Base-by-base conservation (phyloP, 73 alveolate genomes). In the Effrenium voratum region DNA sequence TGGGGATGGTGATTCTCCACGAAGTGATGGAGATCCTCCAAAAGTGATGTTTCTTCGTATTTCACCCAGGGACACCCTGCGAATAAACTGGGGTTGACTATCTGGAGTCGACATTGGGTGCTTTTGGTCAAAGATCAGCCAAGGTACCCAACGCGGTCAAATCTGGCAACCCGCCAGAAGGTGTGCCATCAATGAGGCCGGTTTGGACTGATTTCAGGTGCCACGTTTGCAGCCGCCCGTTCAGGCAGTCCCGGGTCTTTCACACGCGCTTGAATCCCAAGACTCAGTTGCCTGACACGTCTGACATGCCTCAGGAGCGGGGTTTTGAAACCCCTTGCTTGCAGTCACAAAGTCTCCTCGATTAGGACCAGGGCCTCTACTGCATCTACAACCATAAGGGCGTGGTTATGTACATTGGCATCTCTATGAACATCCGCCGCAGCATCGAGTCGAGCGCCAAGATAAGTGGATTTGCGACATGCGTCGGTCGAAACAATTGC, bases 381-480 rank as follows among this genome's bases (percentile, higher is more conserved):
- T 79, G 90, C 63, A 45, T 79, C 66, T 79, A 79, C 90, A 79
- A 79, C 90, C 90, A 79, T 66, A 79, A 79, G 90, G 90, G 90
- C 4, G 90, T 79, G 68, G 90, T 79, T 59, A 79, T 79, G 90
- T 79, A 79, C 90, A 79, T 79, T 45, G 90, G 68, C 46, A 16
- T 79, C 45, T 79, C 90, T 66, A 79, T 45, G 68, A 79, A 79
- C 63, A 16, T 79, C 45, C 90, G 46, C 68, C 90, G 90, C 32
- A 79, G 90, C 50, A 44, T 79, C 6, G 50, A 79, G 90, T n/a
- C n/a, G n/a, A n/a, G n/a, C n/a, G n/a, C n/a, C n/a, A n/a, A n/a
- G n/a, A n/a, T n/a, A n/a, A n/a, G n/a, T n/a, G n/a, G n/a, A n/a
- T n/a, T n/a, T n/a, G n/a, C n/a, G n/a, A n/a, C n/a, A n/a, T n/a